Conservation (phyloP, 257 asterid genomes). For the Jasminum sambac region DNA sequence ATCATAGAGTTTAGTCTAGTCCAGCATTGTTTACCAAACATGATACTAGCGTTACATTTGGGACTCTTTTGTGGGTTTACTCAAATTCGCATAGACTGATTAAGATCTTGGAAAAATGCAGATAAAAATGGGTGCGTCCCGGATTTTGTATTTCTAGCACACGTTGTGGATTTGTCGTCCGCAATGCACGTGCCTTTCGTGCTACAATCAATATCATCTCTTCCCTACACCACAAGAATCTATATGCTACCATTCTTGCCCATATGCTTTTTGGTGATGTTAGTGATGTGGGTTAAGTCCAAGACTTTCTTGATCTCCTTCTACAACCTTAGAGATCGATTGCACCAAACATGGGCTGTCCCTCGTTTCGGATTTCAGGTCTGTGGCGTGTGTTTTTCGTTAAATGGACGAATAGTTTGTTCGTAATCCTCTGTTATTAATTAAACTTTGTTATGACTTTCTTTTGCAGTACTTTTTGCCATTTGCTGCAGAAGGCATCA, state of each 20-base stretch:
- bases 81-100: neutral
- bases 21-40: neutral
- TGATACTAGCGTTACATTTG: neutral
- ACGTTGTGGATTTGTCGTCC: slow-evolving; percentile 77
- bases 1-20: neutral
- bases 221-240: slow-evolving; percentile 52
- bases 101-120: slow-evolving; percentile 29
- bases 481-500: slow-evolving; percentile 83
- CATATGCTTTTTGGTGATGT: slow-evolving; percentile 50
- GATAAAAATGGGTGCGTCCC: slow-evolving; percentile 66
- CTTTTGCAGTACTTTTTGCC: slow-evolving; percentile 80
- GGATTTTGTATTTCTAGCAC: slow-evolving; percentile 91
- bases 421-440: neutral
- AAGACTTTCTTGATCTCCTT: slow-evolving; percentile 67
- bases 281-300: slow-evolving; percentile 82
- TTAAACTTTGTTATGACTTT: neutral
- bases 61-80: neutral
- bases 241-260: slow-evolving; percentile 58
- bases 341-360: slow-evolving; percentile 88
- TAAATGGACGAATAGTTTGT: neutral
- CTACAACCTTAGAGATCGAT: slow-evolving; percentile 62
- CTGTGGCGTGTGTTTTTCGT: neutral
- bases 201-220: slow-evolving; percentile 47
- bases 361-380: slow-evolving; percentile 98
- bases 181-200: slow-evolving; percentile 69